Evolutionary conservation across 2,329 filamentous ascomycete species (phyloP), one percentile per base, ranked within the genome.

Genomic region (Alternaria brassicicola): DNA sequence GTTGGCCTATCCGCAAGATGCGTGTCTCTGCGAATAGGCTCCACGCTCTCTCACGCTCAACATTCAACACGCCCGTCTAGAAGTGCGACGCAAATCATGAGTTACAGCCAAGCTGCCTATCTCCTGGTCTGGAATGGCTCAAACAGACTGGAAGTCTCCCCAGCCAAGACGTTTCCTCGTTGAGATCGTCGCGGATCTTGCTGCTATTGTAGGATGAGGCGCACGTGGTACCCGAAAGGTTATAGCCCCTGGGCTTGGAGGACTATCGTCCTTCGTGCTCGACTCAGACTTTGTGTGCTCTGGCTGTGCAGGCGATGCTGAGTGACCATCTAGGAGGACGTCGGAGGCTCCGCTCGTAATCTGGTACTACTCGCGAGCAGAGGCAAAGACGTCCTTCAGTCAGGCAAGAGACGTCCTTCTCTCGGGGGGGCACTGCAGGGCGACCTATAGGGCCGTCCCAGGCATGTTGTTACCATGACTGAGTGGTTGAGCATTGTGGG

Each of bases 371-470:
- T 30, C 38, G 28, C 12, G n/a, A 2, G 13, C 39, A 2, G 19
- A 42, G 35, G 33, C 28, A 30, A 46, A 31, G 25, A 17, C 28
- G 53, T 60, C 57, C 49, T 28, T 26, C 43, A 42, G 25, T n/a
- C 17, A 52, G 45, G 53, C 46, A 46, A 61, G 42, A 17, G 30
- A 28, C 23, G 54, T 52, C 48, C 54, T 50, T n/a, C 50, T 25
- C 17, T 36, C 7, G 28, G 13, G 28, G 13, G 46, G 55, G 59
- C 51, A 49, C 45, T 61, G 51, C 43, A 58, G 58, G 66, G 66
- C 66, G 53, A 57, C 55, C 61, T 42, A 49, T 55, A 56, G 59
- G 66, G 61, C 67, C 54, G 30, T 49, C 55, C 50, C 26, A 23
- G 42, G 47, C 59, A 57, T 26, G 46, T 23, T 23, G 43, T 13